These are phyloP conservation scores for Globisporangium alternatum DNA, from an alignment of 352 stramenopile species.

Conservation along the genomic window DNA sequence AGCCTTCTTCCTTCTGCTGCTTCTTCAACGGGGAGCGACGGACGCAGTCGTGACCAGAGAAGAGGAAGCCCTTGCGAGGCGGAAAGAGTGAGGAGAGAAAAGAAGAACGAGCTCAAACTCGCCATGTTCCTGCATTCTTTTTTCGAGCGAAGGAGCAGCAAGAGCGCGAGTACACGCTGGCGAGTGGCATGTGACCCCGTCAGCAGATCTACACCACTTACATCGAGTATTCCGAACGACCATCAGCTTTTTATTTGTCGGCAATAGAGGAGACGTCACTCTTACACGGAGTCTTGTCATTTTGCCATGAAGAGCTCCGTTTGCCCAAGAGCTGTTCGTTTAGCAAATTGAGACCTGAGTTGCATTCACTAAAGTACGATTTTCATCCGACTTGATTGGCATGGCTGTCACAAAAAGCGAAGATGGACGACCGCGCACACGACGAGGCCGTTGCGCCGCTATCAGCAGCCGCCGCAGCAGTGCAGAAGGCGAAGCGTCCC, in stretches of 20 bases:
- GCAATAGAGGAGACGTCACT: not conserved
- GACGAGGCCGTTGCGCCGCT: not conserved
- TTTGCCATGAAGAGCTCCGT: not conserved
- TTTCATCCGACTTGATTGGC: not conserved
- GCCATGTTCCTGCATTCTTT: not conserved
- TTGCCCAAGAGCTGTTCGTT: not conserved
- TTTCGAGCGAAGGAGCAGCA: not conserved
- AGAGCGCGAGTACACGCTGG: constrained; percentile 4
- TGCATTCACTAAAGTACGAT: not conserved
- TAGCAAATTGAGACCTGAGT: not conserved
- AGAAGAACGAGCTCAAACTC: constrained; percentile 2
- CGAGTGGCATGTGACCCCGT: not conserved
- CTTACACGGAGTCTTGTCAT: not conserved
- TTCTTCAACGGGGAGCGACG: not conserved
- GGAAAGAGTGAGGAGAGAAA: not conserved
- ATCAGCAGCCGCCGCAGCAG: not conserved
- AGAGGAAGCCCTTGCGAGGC: not conserved
- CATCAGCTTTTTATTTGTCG: not conserved
- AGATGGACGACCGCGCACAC: not conserved
- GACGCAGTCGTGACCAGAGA: constrained; percentile 1
- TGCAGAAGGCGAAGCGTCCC: constrained; percentile 24
- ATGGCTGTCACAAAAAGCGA: not conserved
- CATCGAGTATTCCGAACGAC: not conserved
- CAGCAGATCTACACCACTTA: not conserved
- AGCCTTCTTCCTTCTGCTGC: not conserved